Percentiles rank a stretch among this genome's conserved stretches.
phyloP scores from a whole-genome alignment of 2,329 filamentous ascomycete genomes.

The Cladophialophora immunda region DNA sequence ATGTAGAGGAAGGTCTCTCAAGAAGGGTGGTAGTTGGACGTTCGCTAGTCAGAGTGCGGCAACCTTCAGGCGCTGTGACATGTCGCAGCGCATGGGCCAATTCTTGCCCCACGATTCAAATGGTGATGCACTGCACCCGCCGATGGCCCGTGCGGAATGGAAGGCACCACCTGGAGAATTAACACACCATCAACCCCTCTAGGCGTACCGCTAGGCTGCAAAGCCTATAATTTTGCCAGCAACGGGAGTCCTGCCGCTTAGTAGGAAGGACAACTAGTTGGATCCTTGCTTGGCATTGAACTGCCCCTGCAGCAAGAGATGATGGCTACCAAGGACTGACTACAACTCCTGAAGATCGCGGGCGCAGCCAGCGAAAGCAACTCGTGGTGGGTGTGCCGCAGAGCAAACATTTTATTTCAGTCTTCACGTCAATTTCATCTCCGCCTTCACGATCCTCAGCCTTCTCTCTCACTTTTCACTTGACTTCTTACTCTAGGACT shows the following conservation, averaged over 20 bases:
- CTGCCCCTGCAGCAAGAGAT: background rate
- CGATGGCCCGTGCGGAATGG: constrained; percentile 10
- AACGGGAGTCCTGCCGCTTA: background rate
- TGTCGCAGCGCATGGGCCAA: constrained; percentile 10
- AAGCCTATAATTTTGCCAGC: background rate
- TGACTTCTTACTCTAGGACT: background rate
- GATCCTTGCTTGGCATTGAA: background rate
- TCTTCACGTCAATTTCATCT: background rate
- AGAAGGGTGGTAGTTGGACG: constrained; percentile 23
- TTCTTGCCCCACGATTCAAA: constrained; percentile 26
- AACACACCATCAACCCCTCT: constrained; percentile 5
- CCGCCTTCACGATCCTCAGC: background rate
- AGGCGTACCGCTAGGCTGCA: constrained; percentile 2
- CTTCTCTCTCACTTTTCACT: background rate
- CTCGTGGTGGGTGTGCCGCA: background rate
- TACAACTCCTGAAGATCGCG: background rate
- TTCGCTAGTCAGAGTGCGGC: constrained; percentile 27
- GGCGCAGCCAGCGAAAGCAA: background rate
- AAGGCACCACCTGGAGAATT: constrained; percentile 27
- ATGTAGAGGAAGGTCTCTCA: constrained; percentile 1
- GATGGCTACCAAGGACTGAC: background rate
- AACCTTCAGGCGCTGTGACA: constrained; percentile 8
- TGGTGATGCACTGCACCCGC: constrained; percentile 1
- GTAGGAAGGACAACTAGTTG: background rate
- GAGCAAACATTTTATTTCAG: background rate